Conservation (phyloP, 2,329 filamentous ascomycete genomes). For the Fusarium chlamydosporum region DNA sequence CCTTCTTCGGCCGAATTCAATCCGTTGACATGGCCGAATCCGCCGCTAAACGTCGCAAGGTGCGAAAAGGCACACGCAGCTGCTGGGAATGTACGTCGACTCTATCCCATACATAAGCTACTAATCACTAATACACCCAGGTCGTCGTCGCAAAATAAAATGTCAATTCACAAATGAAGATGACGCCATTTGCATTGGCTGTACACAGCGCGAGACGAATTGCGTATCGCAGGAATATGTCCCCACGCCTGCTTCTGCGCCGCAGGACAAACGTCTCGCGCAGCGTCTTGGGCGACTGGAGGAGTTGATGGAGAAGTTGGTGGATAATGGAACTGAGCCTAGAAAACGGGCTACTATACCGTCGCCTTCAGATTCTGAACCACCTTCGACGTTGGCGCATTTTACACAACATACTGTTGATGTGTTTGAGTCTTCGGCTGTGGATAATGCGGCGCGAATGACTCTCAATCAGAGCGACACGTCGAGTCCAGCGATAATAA, state of each 20-base stretch:
- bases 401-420: conserved; percentile 49
- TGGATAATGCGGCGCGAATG: conserved; percentile 42
- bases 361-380: conserved; percentile 36
- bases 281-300: conserved; percentile 64
- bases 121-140: conserved; percentile 32
- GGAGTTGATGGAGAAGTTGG: conserved; percentile 62
- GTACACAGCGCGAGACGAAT: conserved; percentile 57
- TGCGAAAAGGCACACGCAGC: conserved; percentile 70
- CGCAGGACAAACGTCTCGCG: conserved; percentile 57
- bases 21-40: conserved; percentile 36
- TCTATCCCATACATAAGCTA: no score
- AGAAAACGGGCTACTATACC: conserved; percentile 28
- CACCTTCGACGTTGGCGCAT: neutral
- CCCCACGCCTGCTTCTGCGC: conserved; percentile 52
- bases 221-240: conserved; percentile 65
- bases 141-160: conserved; percentile 65
- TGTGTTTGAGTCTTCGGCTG: conserved; percentile 42
- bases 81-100: conserved; percentile 70
- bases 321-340: conserved; percentile 52
- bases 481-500: neutral
- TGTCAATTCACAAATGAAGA: conserved; percentile 62
- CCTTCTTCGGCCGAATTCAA: conserved; percentile 46
- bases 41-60: conserved; percentile 52
- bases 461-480: conserved; percentile 24
- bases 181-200: conserved; percentile 62